Conservation (phyloP, 805 yeast species). For the Candida ascalaphidarum region DNA sequence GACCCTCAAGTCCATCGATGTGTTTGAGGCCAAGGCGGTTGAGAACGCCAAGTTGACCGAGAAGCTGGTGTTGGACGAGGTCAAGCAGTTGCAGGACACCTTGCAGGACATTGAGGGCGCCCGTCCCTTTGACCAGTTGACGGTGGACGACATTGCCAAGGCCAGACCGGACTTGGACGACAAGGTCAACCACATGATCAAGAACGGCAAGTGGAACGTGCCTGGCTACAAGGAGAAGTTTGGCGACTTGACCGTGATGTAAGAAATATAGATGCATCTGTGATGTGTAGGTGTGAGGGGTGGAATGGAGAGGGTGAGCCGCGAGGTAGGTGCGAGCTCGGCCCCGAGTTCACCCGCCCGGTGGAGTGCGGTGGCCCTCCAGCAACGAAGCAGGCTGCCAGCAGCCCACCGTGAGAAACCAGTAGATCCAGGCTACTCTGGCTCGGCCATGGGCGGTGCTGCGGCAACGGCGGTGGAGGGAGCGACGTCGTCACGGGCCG, state of each 20-base stretch:
- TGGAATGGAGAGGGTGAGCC: background rate
- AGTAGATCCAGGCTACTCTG: background rate
- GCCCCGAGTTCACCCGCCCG: too few relatives aligned
- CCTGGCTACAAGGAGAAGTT: constrained; percentile 99
- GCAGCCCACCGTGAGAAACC: background rate
- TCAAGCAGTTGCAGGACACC: constrained; percentile 78
- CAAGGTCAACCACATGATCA: constrained; percentile 89
- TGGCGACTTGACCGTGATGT: constrained; percentile 94
- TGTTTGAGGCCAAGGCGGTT: constrained; percentile 90
- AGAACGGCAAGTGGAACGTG: constrained; percentile 95
- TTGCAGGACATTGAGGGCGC: constrained; percentile 91
- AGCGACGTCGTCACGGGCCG: too few relatives aligned
- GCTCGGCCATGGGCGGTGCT: background rate
- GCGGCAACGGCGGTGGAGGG: too few relatives aligned
- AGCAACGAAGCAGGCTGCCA: background rate
- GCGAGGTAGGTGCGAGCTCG: background rate
- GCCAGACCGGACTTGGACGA: constrained; percentile 98
- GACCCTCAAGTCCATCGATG: constrained; percentile 85
- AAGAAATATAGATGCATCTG: constrained; percentile 8
- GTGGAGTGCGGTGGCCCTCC: too few relatives aligned
- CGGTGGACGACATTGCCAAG: constrained; percentile 87
- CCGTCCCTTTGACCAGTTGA: constrained; percentile 95
- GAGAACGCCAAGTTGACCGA: constrained; percentile 95
- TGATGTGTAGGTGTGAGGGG: too few relatives aligned
- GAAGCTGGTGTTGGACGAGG: constrained; percentile 77